These are phyloP conservation scores for Fusarium tanahbumbuense DNA, from an alignment of 2,329 filamentous ascomycete genomes.

Conservation along the genomic window DNA sequence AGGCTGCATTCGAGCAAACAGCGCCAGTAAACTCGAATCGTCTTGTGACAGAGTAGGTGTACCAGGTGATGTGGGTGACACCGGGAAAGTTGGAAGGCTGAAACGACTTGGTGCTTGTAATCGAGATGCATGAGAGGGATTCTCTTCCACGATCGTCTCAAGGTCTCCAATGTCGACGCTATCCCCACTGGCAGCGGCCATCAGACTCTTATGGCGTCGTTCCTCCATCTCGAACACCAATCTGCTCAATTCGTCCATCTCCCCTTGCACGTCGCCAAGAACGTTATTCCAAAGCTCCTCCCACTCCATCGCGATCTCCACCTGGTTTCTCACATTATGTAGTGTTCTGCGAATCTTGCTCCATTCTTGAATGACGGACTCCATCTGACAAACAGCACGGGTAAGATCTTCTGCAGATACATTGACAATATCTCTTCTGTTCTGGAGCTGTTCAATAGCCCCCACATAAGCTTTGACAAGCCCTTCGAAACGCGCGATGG, in stretches of 20 bases:
- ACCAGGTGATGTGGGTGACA: slow-evolving; percentile 69
- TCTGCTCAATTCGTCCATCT: slow-evolving; percentile 81
- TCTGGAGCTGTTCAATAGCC: slow-evolving; percentile 92
- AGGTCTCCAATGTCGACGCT: slow-evolving; percentile 86
- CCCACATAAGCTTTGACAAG: slow-evolving; percentile 92
- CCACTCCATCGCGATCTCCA: slow-evolving; percentile 99
- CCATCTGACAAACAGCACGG: slow-evolving; percentile 87
- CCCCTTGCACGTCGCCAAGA: slow-evolving; percentile 89
- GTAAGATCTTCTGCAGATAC: slow-evolving; percentile 79
- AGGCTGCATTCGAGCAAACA: slow-evolving; percentile 96
- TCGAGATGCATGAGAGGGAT: slow-evolving; percentile 67
- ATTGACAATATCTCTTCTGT: slow-evolving; percentile 77
- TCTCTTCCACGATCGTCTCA: slow-evolving; percentile 93
- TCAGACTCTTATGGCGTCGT: slow-evolving; percentile 82
- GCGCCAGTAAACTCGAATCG: slow-evolving; percentile 85
- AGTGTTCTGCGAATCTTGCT: slow-evolving; percentile 81
- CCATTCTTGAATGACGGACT: slow-evolving; percentile 87
- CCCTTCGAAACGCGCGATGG: slow-evolving; percentile 86
- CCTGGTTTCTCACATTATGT: slow-evolving; percentile 84
- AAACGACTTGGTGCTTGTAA: slow-evolving; percentile 71
- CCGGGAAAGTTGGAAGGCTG: slow-evolving; percentile 73
- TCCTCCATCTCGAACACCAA: slow-evolving; percentile 99
- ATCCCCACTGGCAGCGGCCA: slow-evolving; percentile 70
- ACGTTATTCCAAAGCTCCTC: slow-evolving; percentile 96
- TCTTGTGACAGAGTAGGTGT: slow-evolving; percentile 74